Evolutionary conservation across 139 green algal genomes (phyloP), one percentile per base, ranked within the genome.

Genomic region (Haematococcus lacustris): DNA sequence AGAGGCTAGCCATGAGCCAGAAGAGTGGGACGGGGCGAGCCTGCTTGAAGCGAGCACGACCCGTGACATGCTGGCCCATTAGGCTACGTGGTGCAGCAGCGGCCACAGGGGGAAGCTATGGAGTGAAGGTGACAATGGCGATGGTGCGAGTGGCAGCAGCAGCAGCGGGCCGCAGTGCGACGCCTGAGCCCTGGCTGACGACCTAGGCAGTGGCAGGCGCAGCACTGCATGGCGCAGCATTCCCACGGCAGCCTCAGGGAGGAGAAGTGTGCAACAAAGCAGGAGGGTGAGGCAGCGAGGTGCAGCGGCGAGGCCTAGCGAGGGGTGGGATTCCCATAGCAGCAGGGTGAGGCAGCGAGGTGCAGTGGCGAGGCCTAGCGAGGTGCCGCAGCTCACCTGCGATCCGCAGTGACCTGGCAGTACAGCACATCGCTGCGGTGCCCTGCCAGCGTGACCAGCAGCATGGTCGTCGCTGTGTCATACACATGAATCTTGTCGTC

Each of bases 401-500:
- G 30, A n/a, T 70, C 51, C 32, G 2, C 1, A 26, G 43, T n/a
- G 6, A 75, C 77, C 39, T 61, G 62, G 62, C 61, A 73, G 50
- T 69, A 78, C 68, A 82, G 60, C 33, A 82, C 77, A 40, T 79
- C 77, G 25, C 40, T 71, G 38, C 30, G 38, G 73, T 82, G 76
- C 6, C 71, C 69, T 34, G 59, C 35, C 33, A 80, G 51, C 3
- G 73, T 78, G 51, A 62, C 71, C 23, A 68, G 51, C 38, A 69
- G 40, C 60, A 51, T 43, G 35, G 57, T 59, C 3, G 59, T 76
- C 26, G 72, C 68, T 35, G 63, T 51, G 37, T 79, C 73, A 37
- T 68, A 83, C 17, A 83, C 70, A 38, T 79, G 70, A 39, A 83
- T 79, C 25, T 61, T 47, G 73, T 82, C 71, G 39, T 82, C 77